phyloP scores from a whole-genome alignment of 148 eudicot species.

The Spergularia marina region DNA sequence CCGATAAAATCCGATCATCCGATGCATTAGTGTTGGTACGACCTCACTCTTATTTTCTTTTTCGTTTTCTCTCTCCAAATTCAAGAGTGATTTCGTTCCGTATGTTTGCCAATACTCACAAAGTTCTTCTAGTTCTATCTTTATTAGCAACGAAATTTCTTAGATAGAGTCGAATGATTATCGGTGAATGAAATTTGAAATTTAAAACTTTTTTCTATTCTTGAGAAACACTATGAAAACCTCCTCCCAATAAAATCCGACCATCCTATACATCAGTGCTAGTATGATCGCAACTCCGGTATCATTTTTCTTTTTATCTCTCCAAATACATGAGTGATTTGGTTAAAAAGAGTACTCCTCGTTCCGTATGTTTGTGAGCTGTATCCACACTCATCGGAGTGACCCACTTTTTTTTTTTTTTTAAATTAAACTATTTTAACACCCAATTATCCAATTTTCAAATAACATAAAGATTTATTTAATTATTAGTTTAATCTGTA shows the following conservation, averaged over 20 bases:
- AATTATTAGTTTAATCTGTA: neutral
- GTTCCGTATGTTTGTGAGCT: constrained; percentile 39
- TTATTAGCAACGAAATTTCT: neutral
- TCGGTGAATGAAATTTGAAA: neutral
- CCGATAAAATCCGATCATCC: no score
- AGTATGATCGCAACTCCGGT: no score
- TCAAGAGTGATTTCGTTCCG: constrained; percentile 18
- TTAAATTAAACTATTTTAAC: constrained; percentile 17
- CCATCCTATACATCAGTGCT: no score
- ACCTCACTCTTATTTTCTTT: neutral
- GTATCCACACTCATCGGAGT: constrained; percentile 30
- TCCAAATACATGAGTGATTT: constrained; percentile 1
- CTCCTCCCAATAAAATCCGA: neutral
- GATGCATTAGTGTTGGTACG: no score
- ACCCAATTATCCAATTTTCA: constrained; percentile 6
- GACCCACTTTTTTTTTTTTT: constrained; percentile 17
- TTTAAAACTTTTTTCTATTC: neutral
- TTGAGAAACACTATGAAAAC: neutral
- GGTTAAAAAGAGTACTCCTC: neutral
- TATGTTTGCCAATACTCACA: constrained; percentile 15
- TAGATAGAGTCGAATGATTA: constrained; percentile 10
- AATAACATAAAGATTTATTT: neutral
- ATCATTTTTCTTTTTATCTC: constrained; percentile 2
- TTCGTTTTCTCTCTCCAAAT: neutral
- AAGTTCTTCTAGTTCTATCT: no score